Conservation (phyloP, 441 rosid species). For the Erodium moschatum region DNA sequence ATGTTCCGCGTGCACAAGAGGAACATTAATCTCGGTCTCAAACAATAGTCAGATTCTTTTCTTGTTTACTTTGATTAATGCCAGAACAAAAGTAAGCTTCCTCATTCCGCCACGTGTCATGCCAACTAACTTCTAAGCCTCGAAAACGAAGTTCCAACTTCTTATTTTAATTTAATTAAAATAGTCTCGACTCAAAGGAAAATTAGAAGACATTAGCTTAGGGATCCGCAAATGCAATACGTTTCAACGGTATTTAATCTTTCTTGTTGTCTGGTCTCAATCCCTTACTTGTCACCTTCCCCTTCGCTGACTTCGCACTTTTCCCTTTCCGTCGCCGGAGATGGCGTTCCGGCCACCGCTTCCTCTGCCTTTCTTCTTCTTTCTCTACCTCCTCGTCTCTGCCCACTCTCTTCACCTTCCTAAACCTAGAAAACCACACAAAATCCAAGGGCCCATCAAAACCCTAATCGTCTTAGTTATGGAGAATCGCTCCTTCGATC, state of each 20-base stretch:
- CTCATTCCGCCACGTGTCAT: not conserved
- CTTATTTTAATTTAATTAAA: not conserved
- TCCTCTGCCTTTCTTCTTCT: conserved; percentile 23
- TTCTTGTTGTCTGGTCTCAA: not conserved
- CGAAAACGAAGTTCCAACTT: no score
- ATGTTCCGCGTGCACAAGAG: no score
- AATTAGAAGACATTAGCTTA: no score
- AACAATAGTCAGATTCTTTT: not conserved
- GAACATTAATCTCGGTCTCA: no score
- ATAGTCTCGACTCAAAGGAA: no score
- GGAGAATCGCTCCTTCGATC: conserved; percentile 95
- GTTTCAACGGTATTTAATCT: no score
- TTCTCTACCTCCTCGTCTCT: conserved; percentile 35
- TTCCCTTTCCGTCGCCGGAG: conserved; percentile 19
- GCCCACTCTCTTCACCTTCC: conserved; percentile 28
- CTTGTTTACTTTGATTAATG: not conserved
- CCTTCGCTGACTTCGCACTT: not conserved
- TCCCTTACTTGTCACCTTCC: not conserved
- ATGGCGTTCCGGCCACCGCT: conserved; percentile 34
- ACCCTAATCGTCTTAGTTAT: conserved; percentile 73
- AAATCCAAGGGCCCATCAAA: conserved; percentile 45
- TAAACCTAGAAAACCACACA: conserved; percentile 18
- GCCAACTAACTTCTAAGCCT: not conserved
- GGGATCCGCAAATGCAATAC: no score
- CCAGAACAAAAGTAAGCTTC: not conserved